These are phyloP conservation scores for Podaxis sp. DNA, from an alignment of 768 basidiomycete genomes.

Conservation along the genomic window DNA sequence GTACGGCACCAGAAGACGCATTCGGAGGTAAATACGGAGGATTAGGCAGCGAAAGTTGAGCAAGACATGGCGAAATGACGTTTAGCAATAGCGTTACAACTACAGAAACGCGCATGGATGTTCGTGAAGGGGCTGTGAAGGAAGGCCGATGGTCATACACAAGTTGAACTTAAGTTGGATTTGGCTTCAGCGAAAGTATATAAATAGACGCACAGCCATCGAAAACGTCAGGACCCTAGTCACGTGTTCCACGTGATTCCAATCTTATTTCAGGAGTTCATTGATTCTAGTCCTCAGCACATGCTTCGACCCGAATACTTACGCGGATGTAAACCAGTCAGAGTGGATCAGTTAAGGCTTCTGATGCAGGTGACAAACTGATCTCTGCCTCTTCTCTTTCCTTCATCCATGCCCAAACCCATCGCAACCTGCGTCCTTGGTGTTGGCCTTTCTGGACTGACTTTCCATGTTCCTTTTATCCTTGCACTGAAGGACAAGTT, in stretches of 20 bases:
- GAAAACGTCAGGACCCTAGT: neutral
- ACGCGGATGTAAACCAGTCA: neutral
- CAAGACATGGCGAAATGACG: slow-evolving; percentile 22
- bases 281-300: neutral
- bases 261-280: neutral
- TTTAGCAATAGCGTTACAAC: slow-evolving; percentile 21
- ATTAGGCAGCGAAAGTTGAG: slow-evolving; percentile 63
- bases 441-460: slow-evolving; percentile 69
- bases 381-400: neutral
- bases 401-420: slow-evolving; percentile 32
- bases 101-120: slow-evolving; percentile 21
- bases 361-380: neutral
- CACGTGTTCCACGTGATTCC: neutral
- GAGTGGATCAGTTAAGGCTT: neutral
- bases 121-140: slow-evolving; percentile 13
- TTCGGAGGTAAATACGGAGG: slow-evolving; percentile 62
- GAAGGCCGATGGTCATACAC: slow-evolving; percentile 11
- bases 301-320: neutral
- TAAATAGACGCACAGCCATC: neutral
- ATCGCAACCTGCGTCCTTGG: slow-evolving; percentile 73
- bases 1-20: slow-evolving; percentile 47
- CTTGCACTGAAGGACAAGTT: slow-evolving; percentile 68
- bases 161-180: slow-evolving; percentile 16
- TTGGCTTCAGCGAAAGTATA: neutral
- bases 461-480: slow-evolving; percentile 80